Evolutionary conservation across 2,329 filamentous ascomycete species (phyloP), one percentile per base, ranked within the genome.

Genomic region (Xylaria sp.): DNA sequence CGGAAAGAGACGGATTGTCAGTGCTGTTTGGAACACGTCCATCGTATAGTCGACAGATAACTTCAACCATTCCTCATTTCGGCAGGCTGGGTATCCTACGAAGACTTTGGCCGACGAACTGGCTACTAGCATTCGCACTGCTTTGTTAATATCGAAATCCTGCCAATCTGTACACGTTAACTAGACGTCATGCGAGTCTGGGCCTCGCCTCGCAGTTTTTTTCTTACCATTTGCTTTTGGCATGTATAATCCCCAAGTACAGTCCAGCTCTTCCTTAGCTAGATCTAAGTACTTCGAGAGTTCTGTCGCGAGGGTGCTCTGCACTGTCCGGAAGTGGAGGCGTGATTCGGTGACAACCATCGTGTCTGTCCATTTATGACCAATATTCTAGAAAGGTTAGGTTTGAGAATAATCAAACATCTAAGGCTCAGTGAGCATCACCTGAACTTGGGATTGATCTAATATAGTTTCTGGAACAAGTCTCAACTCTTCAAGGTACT

Each of bases 1-100:
- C 9, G 67, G 67, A 15, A 68, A 63, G n/a, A 65, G 38, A 3
- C 61, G 50, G 33, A 70, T 25, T 1, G 35, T 53, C 28, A 69
- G 65, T 0, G 59, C 55, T 2, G 66, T 56, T 15, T 21, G 46
- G 8, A 69, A 61, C 9, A 57, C 19, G 40, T 69, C 60, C 5
- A 62, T 37, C 7, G 66, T 25, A 31, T 62, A 69, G 12, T 57
- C 31, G 19, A 66, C 51, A 1, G 63, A 63, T 9, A 59, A 19
- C 3, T 46, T 47, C 7, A 59, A 31, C 47, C 47, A 59, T 3
- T 42, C 9, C 28, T 53, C 42, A 14, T 60, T 57, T 9, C 68
- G 63, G 14, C 67, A 66, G 11, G 52, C 60, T 0, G 63, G 59
- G 11, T 61, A 1, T 11, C 68, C 68, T 7, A 70, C 17, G 19